Conservation (phyloP, 176 grass and related monocot genomes). For the Panicum miliaceum region DNA sequence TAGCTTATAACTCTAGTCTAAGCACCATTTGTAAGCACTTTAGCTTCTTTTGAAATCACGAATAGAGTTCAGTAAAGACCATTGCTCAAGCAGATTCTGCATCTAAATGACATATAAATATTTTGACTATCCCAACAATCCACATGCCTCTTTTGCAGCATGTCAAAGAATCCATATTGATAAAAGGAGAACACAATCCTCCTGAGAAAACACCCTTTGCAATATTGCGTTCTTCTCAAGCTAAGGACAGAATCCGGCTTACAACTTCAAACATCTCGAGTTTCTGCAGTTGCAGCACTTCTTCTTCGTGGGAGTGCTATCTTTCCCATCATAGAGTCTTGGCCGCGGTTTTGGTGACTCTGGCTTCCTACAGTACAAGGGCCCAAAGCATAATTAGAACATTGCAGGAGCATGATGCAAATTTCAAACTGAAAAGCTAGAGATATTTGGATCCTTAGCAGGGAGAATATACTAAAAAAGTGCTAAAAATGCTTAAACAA, state of each 20-base stretch:
- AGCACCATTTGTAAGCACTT: neutral
- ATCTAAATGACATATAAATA: slow-evolving; percentile 20
- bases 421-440: neutral
- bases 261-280: slow-evolving; percentile 97
- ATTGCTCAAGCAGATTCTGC: slow-evolving; percentile 1
- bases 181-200: slow-evolving; percentile 25
- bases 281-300: slow-evolving; percentile 97
- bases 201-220: neutral
- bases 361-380: slow-evolving; percentile 65
- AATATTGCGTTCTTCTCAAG: slow-evolving; percentile 10
- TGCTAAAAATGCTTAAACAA: slow-evolving; percentile 1
- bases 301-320: slow-evolving; percentile 79
- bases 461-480: slow-evolving; percentile 5
- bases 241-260: slow-evolving; percentile 47
- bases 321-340: slow-evolving; percentile 67
- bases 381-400: slow-evolving; percentile 41
- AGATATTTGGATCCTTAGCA: slow-evolving; percentile 1
- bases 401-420: slow-evolving; percentile 8
- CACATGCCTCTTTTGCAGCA: slow-evolving; percentile 1
- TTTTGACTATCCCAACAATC: neutral
- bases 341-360: slow-evolving; percentile 71
- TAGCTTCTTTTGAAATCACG: slow-evolving; percentile 1
- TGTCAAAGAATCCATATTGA: neutral
- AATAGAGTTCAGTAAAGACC: slow-evolving; percentile 18
- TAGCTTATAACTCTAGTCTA: slow-evolving; percentile 23